These are phyloP conservation scores for Thamnidium elegans DNA, from an alignment of 192 early-diverging fungal genomes.

Conservation along the genomic window DNA sequence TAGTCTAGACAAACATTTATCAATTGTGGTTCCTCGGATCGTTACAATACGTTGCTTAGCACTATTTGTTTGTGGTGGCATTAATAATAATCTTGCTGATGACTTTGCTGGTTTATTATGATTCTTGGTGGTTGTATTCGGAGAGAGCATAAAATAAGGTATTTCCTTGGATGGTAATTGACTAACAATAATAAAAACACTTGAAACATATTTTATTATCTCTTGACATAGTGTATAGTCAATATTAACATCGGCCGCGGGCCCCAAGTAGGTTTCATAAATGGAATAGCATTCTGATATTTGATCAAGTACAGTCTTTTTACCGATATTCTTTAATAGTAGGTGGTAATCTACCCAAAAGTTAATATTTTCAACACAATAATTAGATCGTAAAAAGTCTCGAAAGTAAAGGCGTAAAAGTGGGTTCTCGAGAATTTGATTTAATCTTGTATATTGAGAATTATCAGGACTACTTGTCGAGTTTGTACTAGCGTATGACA, in stretches of 20 bases:
- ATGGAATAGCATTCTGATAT: conserved; percentile 49
- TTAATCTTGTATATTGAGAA: conserved; percentile 41
- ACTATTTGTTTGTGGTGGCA: conserved; percentile 4
- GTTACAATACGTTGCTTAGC: neutral
- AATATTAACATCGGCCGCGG: conserved; percentile 51
- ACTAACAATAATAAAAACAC: conserved; percentile 13
- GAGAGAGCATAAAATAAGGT: conserved; percentile 3
- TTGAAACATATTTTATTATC: conserved; percentile 34
- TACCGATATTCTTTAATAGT: conserved; percentile 32
- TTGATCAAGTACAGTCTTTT: conserved; percentile 32
- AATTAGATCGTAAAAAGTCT: conserved; percentile 59
- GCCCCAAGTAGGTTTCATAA: conserved; percentile 48
- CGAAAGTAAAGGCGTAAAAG: conserved; percentile 55
- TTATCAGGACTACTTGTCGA: neutral
- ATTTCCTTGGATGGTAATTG: neutral
- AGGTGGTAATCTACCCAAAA: conserved; percentile 58
- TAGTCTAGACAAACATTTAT: conserved; percentile 21
- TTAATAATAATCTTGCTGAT: neutral
- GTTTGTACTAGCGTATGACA: neutral
- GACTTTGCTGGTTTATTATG: conserved; percentile 1
- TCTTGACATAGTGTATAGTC: conserved; percentile 47
- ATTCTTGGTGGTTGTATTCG: neutral
- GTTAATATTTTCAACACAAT: conserved; percentile 73
- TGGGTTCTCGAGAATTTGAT: conserved; percentile 54
- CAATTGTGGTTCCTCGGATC: conserved; percentile 11